Evolutionary conservation across 768 basidiomycete genomes (phyloP), one percentile per base, ranked within the genome.

Genomic region (Austroboletus festivus): DNA sequence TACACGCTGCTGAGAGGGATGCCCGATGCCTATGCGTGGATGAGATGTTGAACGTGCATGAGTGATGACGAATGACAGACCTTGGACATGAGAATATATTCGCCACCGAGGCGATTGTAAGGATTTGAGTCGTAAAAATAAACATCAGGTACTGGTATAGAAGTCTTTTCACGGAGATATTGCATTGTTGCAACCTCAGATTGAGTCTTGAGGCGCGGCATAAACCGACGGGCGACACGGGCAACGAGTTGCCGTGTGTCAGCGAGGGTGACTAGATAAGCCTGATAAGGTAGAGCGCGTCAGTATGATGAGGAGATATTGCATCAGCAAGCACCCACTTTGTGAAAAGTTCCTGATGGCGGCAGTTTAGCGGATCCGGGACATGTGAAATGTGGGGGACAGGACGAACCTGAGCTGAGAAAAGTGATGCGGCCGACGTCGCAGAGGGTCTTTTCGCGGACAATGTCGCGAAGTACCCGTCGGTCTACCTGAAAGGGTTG

Each of bases 61-160:
- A 30, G 51, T 50, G 51, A 38, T 34, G 24, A 15, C 38, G 16
- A 13, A 13, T 2, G 24, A 69, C 78, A 38, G 52, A 86, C 89
- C 80, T 85, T 90, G 46, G 86, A 86, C 89, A 92, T 89, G 52
- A 93, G 63, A 54, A 92, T 89, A 57, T 83, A 92, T 65, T 93
- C 90, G 18, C 86, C 86, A 0, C 89, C 90, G 23, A 93, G 73
- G 12, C 86, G 81, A 62, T 93, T 92, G 64, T 81, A 88, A 9
- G 89, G 89, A 59, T 90, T 90, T 1, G 89, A 77, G 57, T 92
- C 88, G 64, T 86, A 85, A 63, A 81, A 79, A 52, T 85, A 86
- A 5, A 93, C 80, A 24, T 69, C 74, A 0, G 90, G 89, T 16
- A 92, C 85, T 1, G 89, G 89, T 19, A 91, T 73, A 46, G 70